phyloP scores from a whole-genome alignment of 2,329 filamentous ascomycete genomes.

The Aureobasidium subglaciale region DNA sequence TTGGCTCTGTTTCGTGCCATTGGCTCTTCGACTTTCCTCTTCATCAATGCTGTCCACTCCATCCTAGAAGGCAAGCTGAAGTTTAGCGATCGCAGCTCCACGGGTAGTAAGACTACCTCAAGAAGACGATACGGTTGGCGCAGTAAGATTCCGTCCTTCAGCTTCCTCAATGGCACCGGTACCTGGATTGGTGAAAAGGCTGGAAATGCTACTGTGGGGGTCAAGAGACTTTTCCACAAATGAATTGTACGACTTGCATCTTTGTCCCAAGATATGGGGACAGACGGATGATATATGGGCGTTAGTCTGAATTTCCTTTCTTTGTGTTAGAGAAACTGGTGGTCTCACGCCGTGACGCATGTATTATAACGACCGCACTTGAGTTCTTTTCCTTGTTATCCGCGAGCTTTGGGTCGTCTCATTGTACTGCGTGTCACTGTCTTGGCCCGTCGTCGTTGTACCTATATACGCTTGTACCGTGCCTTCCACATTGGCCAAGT shows the following conservation, averaged over 20 bases:
- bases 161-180: neutral
- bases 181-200: conserved; percentile 19
- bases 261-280: neutral
- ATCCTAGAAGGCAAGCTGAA: conserved; percentile 80
- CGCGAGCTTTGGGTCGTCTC: no score
- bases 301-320: neutral
- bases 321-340: neutral
- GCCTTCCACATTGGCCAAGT: neutral
- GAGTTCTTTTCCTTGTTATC: neutral
- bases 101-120: conserved; percentile 7
- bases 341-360: conserved; percentile 8
- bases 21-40: conserved; percentile 70
- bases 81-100: conserved; percentile 27
- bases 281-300: conserved; percentile 1
- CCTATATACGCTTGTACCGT: no score
- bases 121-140: conserved; percentile 14
- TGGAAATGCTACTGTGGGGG: conserved; percentile 26
- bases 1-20: conserved; percentile 83
- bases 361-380: conserved; percentile 7
- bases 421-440: no score
- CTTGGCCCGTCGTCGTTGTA: neutral
- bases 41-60: conserved; percentile 77
- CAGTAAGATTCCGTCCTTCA: conserved; percentile 4
- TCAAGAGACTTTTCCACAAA: conserved; percentile 21
- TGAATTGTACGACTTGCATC: neutral